phyloP scores from a whole-genome alignment of 768 basidiomycete genomes.

The Suillus spraguei region DNA sequence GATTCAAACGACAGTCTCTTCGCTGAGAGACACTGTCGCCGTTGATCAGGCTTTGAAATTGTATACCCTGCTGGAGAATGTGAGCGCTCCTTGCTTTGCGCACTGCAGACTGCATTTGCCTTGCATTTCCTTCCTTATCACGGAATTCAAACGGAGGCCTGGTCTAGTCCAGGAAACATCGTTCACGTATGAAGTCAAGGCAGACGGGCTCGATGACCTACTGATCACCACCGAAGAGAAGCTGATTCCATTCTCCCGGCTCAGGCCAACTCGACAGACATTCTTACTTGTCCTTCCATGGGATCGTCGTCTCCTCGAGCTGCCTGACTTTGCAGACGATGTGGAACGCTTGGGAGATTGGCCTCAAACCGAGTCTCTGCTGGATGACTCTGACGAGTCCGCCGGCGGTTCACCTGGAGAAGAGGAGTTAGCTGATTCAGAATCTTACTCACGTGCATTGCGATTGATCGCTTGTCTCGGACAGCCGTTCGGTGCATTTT shows the following conservation, averaged over 20 bases:
- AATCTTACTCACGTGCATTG: neutral
- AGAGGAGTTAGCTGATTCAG: neutral
- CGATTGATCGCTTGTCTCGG: neutral
- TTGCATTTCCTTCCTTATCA: neutral
- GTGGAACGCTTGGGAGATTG: neutral
- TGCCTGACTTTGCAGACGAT: neutral
- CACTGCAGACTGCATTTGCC: neutral
- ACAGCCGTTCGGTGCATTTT: neutral
- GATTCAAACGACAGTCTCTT: neutral
- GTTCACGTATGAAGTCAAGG: neutral
- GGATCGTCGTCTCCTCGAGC: neutral
- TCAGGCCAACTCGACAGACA: neutral
- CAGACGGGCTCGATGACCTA: neutral
- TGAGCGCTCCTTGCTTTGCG: neutral
- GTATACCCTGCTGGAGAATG: neutral
- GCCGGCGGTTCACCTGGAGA: neutral
- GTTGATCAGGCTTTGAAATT: neutral
- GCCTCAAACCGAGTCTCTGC: neutral
- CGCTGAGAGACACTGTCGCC: neutral
- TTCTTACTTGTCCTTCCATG: neutral
- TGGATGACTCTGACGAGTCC: neutral
- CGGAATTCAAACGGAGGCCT: neutral
- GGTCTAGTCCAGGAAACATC: neutral
- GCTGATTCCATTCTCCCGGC: neutral
- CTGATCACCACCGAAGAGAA: neutral